Evolutionary conservation across 495 filamentous ascomycete species (phyloP).

Genomic region (Immersiella caudata): DNA sequence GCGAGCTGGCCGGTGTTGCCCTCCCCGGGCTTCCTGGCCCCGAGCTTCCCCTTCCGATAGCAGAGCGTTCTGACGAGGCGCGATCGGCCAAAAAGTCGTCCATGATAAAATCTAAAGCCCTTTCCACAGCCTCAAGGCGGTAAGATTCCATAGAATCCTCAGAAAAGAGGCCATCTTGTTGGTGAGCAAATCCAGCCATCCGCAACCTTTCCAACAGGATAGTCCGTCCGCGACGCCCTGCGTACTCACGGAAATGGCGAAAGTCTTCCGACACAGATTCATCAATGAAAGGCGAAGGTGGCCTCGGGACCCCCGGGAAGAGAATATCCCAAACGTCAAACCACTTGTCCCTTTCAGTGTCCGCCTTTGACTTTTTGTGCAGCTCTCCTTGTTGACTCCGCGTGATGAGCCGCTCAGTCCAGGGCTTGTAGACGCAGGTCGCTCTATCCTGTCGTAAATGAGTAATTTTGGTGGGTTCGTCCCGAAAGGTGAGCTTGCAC

Average conservation of each 20-base stretch:
- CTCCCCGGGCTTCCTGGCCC: neutral
- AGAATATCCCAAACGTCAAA: constrained; percentile 15
- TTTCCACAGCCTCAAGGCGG: constrained; percentile 51
- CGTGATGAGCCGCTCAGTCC: constrained; percentile 1
- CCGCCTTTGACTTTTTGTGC: constrained; percentile 16
- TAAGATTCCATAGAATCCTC: constrained; percentile 66
- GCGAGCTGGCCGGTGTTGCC: constrained; percentile 3
- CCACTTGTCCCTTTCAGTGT: constrained; percentile 5
- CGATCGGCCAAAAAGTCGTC: neutral
- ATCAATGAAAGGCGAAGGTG: constrained; percentile 13
- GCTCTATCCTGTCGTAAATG: constrained; percentile 4
- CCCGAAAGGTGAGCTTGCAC: constrained; percentile 4
- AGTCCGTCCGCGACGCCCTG: constrained; percentile 3
- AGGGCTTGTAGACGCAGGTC: constrained; percentile 6
- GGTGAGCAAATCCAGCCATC: constrained; percentile 1
- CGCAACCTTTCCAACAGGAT: neutral
- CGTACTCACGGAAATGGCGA: constrained; percentile 10
- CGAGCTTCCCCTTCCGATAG: neutral
- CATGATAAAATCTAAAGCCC: constrained; percentile 5
- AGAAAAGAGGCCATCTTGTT: neutral
- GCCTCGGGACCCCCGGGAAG: constrained; percentile 3
- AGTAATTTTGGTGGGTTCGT: neutral
- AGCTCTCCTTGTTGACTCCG: constrained; percentile 11
- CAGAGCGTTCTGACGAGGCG: neutral
- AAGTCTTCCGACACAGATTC: constrained; percentile 7